phyloP scores from a whole-genome alignment of 148 eudicot species.

The Bassia scoparia region DNA sequence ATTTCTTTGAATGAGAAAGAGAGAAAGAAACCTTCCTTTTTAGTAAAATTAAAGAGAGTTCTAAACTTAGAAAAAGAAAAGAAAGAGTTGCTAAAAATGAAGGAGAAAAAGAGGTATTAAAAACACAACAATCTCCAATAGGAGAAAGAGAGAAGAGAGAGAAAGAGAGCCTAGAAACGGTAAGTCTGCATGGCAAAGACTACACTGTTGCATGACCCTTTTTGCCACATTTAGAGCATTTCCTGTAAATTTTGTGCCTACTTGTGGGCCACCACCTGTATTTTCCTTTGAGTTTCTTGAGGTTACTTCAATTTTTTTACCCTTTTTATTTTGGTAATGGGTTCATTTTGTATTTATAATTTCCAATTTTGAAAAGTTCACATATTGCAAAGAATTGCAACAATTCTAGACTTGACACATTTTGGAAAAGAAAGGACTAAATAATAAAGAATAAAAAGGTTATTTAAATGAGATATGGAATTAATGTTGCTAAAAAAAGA shows the following conservation, averaged over 20 bases:
- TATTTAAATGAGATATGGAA: no score
- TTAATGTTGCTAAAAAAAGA: no score
- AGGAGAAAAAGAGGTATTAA: conserved; percentile 8
- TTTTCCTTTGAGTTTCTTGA: neutral
- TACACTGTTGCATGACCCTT: conserved; percentile 49
- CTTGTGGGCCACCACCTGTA: conserved; percentile 16
- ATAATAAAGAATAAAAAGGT: no score
- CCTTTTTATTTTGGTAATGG: neutral
- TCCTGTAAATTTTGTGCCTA: conserved; percentile 27
- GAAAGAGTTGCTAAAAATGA: conserved; percentile 36
- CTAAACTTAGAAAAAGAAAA: conserved; percentile 27
- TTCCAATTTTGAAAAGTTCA: no score
- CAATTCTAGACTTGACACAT: no score
- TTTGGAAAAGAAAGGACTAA: no score
- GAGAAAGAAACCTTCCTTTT: conserved; percentile 11
- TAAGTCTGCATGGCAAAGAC: conserved; percentile 66
- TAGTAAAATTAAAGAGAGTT: neutral
- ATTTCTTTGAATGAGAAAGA: neutral
- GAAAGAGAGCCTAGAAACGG: conserved; percentile 48
- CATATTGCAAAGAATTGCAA: no score
- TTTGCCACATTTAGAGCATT: conserved; percentile 44
- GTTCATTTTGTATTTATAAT: no score
- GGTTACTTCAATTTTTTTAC: neutral
- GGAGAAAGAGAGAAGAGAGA: conserved; percentile 26
- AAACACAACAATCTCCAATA: conserved; percentile 40